Conservation (phyloP, 768 basidiomycete genomes). For the Lentinula boryana region DNA sequence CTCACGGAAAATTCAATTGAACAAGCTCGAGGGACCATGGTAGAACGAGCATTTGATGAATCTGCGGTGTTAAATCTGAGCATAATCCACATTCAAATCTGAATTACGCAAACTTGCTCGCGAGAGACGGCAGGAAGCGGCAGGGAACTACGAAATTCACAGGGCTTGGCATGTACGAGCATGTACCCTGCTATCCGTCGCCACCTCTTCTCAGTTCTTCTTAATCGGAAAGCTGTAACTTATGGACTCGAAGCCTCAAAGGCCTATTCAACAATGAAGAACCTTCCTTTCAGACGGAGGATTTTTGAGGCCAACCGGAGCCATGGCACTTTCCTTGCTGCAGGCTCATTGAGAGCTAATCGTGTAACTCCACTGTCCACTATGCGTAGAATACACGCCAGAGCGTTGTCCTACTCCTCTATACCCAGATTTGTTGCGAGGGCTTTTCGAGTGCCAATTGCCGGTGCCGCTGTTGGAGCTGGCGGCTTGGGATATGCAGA, state of each 20-base stretch:
- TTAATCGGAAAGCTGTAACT: constrained; percentile 2
- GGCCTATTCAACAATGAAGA: not conserved
- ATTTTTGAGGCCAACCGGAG: constrained; percentile 35
- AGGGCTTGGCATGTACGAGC: not conserved
- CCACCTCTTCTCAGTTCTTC: not conserved
- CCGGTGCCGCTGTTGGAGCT: constrained; percentile 84
- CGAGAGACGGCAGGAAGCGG: no score
- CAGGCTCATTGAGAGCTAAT: constrained; percentile 45
- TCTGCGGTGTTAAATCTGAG: no score
- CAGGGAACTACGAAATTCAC: no score
- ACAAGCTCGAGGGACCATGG: no score
- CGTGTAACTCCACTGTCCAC: constrained; percentile 36
- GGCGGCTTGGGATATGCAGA: constrained; percentile 93
- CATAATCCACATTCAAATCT: no score
- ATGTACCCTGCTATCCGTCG: not conserved
- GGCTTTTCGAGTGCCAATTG: constrained; percentile 84
- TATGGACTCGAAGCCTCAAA: constrained; percentile 2
- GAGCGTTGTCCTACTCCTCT: constrained; percentile 79
- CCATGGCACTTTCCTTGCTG: constrained; percentile 50
- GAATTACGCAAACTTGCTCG: no score
- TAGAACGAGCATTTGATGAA: no score
- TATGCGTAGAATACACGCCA: constrained; percentile 63
- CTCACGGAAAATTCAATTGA: no score
- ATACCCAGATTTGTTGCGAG: constrained; percentile 86
- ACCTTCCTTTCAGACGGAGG: not conserved